phyloP scores from a whole-genome alignment of 1,284 basidiomycete genomes.

The Microbotryum violaceum region DNA sequence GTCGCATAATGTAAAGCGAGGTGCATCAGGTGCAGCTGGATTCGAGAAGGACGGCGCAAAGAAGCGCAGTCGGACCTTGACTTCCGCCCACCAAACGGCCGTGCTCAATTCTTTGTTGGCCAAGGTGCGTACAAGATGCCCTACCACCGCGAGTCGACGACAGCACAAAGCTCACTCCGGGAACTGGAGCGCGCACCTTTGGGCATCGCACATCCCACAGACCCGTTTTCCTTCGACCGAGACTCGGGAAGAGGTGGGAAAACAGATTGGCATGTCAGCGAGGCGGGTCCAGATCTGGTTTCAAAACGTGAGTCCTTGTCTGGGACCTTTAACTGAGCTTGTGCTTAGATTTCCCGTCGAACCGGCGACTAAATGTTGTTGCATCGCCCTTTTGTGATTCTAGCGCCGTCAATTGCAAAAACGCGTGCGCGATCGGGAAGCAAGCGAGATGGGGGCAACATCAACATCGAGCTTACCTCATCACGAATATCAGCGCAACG shows the following conservation, averaged over 20 bases:
- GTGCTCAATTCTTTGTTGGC: slow-evolving; percentile 69
- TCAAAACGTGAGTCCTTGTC: slow-evolving; percentile 28
- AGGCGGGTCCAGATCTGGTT: slow-evolving; percentile 67
- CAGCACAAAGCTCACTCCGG: slow-evolving; percentile 6
- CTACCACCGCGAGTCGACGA: not conserved
- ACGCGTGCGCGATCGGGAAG: slow-evolving; percentile 28
- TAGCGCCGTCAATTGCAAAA: slow-evolving; percentile 32
- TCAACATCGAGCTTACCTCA: not conserved
- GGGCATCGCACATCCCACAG: slow-evolving; percentile 41
- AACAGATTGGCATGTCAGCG: slow-evolving; percentile 70
- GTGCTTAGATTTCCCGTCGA: too few species aligned
- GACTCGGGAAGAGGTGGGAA: slow-evolving; percentile 72
- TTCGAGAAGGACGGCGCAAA: slow-evolving; percentile 20
- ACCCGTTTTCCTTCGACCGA: slow-evolving; percentile 76
- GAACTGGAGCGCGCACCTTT: not conserved
- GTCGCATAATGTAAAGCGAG: slow-evolving; percentile 2
- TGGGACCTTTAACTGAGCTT: not conserved
- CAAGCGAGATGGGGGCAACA: slow-evolving; percentile 12
- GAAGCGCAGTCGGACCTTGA: slow-evolving; percentile 60
- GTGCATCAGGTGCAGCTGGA: not conserved
- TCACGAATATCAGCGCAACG: slow-evolving; percentile 1
- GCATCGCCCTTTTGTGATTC: not conserved
- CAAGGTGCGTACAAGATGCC: slow-evolving; percentile 49
- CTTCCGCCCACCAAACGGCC: slow-evolving; percentile 72
- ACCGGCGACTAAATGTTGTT: not conserved